Base-by-base conservation (phyloP, 768 basidiomycete species). In the Termitomyces sp. region DNA sequence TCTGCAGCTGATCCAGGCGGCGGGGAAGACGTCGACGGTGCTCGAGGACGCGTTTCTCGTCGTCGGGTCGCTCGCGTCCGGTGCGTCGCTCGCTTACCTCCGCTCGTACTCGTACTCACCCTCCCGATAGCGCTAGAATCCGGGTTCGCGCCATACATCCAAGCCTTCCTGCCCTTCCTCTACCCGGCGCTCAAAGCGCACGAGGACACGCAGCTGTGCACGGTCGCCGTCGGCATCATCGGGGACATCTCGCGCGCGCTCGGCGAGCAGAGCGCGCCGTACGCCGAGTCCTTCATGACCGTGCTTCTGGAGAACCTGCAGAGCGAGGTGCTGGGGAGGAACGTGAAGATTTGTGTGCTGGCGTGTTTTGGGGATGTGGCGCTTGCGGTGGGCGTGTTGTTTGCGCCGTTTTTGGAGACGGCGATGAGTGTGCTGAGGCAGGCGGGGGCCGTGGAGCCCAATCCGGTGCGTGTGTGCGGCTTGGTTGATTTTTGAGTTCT, bases 351-450 rank as follows among this genome's bases (percentile, higher is more conserved):
- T 41, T 87, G 90, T n/a, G 92, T 98, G 66, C 73, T 98, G 59
- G 87, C 91, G 13, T 94, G 92, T 73, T 98, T 99, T 66, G 97
- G 96, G 22, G 97, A 99, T 67, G 89, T 99, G 63, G 96, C 95
- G 9, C 79, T 98, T 10, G 94, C 97, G 0, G 88, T 98, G 60
- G 92, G 92, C 2, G 76, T 84, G 13, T 75, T 78, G 7, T 99
- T 98, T 71, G 88, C 90, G 65, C 94, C 93, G 0, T 99, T 90
- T 70, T 77, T 97, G 50, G 85, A 87, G 57, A 92, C 92, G 5
- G 92, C 94, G 8, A 94, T 97, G 91, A 82, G 76, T 20, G 94
- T 99, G 26, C 76, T 99, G 51, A 79, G 84, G 62, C 95, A 98
- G 74, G 97, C 97, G 2, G 94, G 94, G 13, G 78, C 84, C 40